These are phyloP conservation scores for Geotrichum macrosporum DNA, from an alignment of 1,139 yeast species.

Conservation along the genomic window DNA sequence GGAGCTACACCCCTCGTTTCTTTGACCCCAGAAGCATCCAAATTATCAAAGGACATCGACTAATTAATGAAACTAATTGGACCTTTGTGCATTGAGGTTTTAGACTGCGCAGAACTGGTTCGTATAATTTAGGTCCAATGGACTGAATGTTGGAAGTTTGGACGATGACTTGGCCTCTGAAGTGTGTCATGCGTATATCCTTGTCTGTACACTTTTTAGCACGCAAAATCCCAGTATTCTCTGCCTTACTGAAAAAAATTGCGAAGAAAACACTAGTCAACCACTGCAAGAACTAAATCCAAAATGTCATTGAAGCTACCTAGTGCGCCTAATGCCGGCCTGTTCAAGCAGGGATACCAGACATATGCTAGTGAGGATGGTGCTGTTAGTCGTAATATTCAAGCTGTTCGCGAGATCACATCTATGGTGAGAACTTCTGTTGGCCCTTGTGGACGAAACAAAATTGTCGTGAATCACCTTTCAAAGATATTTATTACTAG, in stretches of 20 bases:
- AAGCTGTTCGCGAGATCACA: constrained; percentile 91
- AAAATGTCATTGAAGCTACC: constrained; percentile 86
- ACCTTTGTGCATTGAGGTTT: background rate
- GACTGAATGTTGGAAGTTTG: constrained; percentile 1
- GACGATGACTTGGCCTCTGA: constrained; percentile 5
- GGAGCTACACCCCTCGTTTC: background rate
- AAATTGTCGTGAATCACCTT: constrained; percentile 80
- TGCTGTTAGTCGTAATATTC: constrained; percentile 84
- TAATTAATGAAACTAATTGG: background rate
- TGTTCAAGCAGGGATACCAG: constrained; percentile 95
- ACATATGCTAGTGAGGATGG: constrained; percentile 88
- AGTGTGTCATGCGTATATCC: constrained; percentile 6
- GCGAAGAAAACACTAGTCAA: constrained; percentile 3
- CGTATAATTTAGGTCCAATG: background rate
- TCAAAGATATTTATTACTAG: constrained; percentile 86
- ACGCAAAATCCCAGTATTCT: background rate
- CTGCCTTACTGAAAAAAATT: background rate
- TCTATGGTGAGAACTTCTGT: constrained; percentile 88
- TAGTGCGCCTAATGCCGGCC: constrained; percentile 86
- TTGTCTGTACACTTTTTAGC: constrained; percentile 2
- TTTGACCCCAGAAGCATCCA: constrained; percentile 3
- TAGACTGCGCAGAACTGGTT: background rate
- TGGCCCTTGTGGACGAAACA: constrained; percentile 97
- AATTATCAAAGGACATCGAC: background rate
- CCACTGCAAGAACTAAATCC: background rate